Evolutionary conservation across 306 rosid genomes (phyloP).

Genomic region (Medicago arabica): DNA sequence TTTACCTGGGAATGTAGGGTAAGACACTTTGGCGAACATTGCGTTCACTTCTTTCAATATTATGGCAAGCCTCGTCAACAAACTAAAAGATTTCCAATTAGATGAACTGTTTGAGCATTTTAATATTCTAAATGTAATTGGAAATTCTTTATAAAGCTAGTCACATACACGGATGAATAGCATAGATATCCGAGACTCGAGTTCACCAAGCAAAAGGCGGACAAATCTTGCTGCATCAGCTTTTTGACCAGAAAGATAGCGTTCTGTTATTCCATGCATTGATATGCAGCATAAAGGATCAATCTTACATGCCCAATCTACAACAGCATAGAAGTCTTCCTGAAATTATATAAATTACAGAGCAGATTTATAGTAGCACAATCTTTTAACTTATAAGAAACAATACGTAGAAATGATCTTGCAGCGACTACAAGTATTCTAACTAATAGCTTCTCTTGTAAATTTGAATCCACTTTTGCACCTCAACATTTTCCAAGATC

Average conservation of each 20-base stretch:
- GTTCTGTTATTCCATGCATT: slow-evolving; percentile 96
- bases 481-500: not conserved
- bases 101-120: slow-evolving; percentile 34
- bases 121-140: slow-evolving; percentile 37
- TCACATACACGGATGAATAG: slow-evolving; percentile 81
- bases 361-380: slow-evolving; percentile 30
- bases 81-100: slow-evolving; percentile 58
- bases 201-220: slow-evolving; percentile 83
- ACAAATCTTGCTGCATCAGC: slow-evolving; percentile 97
- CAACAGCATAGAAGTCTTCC: slow-evolving; percentile 92
- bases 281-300: slow-evolving; percentile 97
- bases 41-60: slow-evolving; percentile 90
- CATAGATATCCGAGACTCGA: slow-evolving; percentile 80
- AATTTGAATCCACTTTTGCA: slow-evolving; percentile 7
- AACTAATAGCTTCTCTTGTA: slow-evolving; percentile 8
- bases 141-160: slow-evolving; percentile 31
- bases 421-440: slow-evolving; percentile 6
- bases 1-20: slow-evolving; percentile 88
- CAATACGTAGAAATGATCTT: slow-evolving; percentile 2
- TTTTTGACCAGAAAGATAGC: slow-evolving; percentile 89
- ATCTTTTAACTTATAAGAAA: slow-evolving; percentile 27
- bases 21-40: slow-evolving; percentile 84
- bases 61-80: slow-evolving; percentile 94
- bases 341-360: slow-evolving; percentile 52
- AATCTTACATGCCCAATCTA: slow-evolving; percentile 97